Evolutionary conservation across 306 rosid species (phyloP).

Genomic region (Comarum palustre): DNA sequence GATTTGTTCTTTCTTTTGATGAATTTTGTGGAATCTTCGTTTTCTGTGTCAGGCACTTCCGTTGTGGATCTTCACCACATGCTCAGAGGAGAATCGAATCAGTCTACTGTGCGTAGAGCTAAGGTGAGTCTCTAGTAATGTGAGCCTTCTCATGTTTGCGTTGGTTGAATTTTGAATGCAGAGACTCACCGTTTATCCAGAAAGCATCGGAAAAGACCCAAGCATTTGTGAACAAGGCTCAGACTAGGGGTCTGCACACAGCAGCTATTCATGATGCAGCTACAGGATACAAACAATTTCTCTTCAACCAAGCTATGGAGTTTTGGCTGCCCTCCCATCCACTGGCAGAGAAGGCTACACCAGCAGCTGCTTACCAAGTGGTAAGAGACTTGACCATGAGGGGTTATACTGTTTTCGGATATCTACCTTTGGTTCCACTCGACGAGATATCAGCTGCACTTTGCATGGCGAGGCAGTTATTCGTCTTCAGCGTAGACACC

Average conservation of each 20-base stretch:
- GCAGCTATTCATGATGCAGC: slow-evolving; percentile 40
- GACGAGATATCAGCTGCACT: slow-evolving; percentile 44
- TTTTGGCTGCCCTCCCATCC: slow-evolving; percentile 49
- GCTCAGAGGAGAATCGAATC: slow-evolving; percentile 47
- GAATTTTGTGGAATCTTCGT: not conserved
- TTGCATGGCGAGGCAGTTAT: slow-evolving; percentile 25
- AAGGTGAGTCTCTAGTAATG: slow-evolving; percentile 34
- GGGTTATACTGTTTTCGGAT: slow-evolving; percentile 42
- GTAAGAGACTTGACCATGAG: slow-evolving; percentile 44
- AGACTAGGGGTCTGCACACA: slow-evolving; percentile 43
- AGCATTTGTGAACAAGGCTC: slow-evolving; percentile 39
- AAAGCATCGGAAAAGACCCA: slow-evolving; percentile 33
- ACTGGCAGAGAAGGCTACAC: slow-evolving; percentile 43
- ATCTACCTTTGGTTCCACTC: slow-evolving; percentile 62
- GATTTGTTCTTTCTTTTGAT: not conserved
- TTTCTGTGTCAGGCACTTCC: slow-evolving; percentile 42
- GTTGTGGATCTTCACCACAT: slow-evolving; percentile 8
- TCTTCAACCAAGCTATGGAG: slow-evolving; percentile 39
- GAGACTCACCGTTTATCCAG: too few relatives aligned
- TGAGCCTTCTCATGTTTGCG: too few relatives aligned
- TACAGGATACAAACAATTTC: slow-evolving; percentile 43
- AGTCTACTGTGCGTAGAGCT: slow-evolving; percentile 46
- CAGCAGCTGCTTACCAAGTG: slow-evolving; percentile 35
- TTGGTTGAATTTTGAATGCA: not conserved
- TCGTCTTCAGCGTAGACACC: slow-evolving; percentile 17